Base-by-base conservation (phyloP, 2,329 filamentous ascomycete species). In the Gnomoniopsis sp. region DNA sequence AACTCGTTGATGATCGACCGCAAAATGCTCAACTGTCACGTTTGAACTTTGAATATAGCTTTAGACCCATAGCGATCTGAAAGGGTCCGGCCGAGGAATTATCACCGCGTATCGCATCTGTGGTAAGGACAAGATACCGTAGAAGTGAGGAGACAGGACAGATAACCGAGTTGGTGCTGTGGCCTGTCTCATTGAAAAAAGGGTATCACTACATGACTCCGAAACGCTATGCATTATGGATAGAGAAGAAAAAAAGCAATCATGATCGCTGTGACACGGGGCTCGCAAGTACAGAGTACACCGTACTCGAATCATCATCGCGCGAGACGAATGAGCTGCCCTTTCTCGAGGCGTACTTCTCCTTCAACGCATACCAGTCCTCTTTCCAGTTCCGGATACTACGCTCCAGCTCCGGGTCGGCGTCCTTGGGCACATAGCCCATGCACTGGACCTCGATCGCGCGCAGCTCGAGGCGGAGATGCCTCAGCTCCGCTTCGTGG, bases 341-440 rank as follows among this genome's bases (percentile, higher is more conserved):
- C 55, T 30, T 57, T 30, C 51, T 49, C 4, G 41, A 30, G 14
- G 61, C 50, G 53, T 56, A 64, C 44, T 55, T 62, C 14, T 53
- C 54, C 23, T 62, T 64, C 51, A 85, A 73, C 17, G 72, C 69
- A 11, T 76, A 71, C 78, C 83, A 88, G 66, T 87, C 84, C 34
- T 79, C 70, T 70, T 86, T 87, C 81, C 85, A 88, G 62, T 79
- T 79, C 59, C 77, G 73, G 63, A 88, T 86, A 69, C 82, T 84
- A 62, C 80, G 77, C 61, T 79, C 75, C 36, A 88, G 78, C 60
- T 86, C 84, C 30, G 77, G 74, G 68, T 86, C 82, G 2, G 77
- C 75, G 58, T 79, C 77, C 47, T 75, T 70, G 6, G 80, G 74
- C n/a, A 79, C 69, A 60, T 77, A 75, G 62, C 70, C 69, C 38